Percentiles rank a stretch among this genome's conserved stretches.
These are phyloP conservation scores for Geoglossum cookeanum DNA, from an alignment of 2,329 filamentous ascomycete species.

Conservation along the genomic window DNA sequence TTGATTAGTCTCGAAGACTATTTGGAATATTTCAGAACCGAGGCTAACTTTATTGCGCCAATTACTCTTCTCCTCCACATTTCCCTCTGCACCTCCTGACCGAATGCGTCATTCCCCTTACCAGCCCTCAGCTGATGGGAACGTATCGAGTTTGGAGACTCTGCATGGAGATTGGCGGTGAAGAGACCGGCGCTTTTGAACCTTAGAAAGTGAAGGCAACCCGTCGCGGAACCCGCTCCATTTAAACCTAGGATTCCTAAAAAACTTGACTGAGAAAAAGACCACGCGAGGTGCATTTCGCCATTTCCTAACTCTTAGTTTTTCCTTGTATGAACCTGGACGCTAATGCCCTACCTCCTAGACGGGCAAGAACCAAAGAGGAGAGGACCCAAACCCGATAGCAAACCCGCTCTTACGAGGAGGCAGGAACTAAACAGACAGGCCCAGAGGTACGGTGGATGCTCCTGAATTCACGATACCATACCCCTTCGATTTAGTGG, in stretches of 20 bases:
- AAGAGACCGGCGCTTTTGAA: neutral
- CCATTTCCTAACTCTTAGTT: neutral
- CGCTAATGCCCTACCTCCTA: constrained; percentile 16
- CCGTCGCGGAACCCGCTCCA: neutral
- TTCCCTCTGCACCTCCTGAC: neutral
- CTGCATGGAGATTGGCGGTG: neutral
- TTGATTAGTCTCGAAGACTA: neutral
- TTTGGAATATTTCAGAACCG: neutral
- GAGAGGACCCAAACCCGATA: constrained; percentile 88
- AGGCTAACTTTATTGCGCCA: neutral
- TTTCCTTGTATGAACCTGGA: neutral
- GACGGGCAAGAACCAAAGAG: constrained; percentile 78
- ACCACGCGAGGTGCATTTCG: constrained; percentile 46
- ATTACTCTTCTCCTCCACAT: neutral
- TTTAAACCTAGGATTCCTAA: constrained; percentile 32
- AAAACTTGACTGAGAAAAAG: constrained; percentile 51
- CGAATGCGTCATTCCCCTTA: neutral
- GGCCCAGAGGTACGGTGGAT: constrained; percentile 57
- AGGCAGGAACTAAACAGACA: constrained; percentile 89
- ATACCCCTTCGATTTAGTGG: neutral
- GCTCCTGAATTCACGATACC: neutral
- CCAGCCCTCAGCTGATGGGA: neutral
- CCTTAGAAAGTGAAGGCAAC: neutral
- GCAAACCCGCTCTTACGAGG: constrained; percentile 79
- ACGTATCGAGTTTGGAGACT: neutral